A percentile compares a stretch with the other conserved stretches of the same genome.
These are phyloP conservation scores for Brassica incana DNA, from an alignment of 345 rosid species.

Conservation along the genomic window DNA sequence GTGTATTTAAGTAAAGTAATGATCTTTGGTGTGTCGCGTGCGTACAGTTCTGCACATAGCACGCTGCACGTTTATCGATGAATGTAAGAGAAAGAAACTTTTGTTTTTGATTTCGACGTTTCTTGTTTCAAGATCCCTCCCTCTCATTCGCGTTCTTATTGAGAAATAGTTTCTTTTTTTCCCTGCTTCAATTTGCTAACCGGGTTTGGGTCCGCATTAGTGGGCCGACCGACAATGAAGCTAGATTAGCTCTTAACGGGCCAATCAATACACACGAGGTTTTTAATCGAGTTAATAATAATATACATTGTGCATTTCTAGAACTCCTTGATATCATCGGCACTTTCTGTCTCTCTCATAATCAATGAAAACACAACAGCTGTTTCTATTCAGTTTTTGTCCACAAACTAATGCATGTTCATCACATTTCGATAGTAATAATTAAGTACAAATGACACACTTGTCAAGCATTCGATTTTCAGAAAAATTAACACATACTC, in stretches of 20 bases:
- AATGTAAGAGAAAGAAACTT: constrained; percentile 7
- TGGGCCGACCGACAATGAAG: background rate
- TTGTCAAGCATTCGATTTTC: background rate
- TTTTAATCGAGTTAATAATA: background rate
- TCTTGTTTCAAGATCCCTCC: background rate
- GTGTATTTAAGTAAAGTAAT: constrained; percentile 36
- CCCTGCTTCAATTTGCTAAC: background rate
- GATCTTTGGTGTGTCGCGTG: constrained; percentile 34
- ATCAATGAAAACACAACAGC: constrained; percentile 22
- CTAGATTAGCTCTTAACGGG: background rate
- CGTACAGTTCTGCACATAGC: constrained; percentile 18
- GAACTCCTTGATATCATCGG: background rate
- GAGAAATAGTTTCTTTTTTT: background rate
- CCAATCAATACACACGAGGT: background rate
- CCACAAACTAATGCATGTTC: constrained; percentile 5
- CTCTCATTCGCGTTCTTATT: background rate
- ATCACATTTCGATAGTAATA: background rate
- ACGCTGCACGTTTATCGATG: constrained; percentile 27
- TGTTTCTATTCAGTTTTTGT: constrained; percentile 24
- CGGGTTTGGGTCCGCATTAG: background rate
- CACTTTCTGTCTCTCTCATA: background rate
- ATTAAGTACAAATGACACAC: background rate
- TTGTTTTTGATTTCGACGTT: constrained; percentile 14
- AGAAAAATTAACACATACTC: background rate
- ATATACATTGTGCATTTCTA: background rate